Evolutionary conservation across 805 yeast species (phyloP).

Genomic region (Starmerella floris): DNA sequence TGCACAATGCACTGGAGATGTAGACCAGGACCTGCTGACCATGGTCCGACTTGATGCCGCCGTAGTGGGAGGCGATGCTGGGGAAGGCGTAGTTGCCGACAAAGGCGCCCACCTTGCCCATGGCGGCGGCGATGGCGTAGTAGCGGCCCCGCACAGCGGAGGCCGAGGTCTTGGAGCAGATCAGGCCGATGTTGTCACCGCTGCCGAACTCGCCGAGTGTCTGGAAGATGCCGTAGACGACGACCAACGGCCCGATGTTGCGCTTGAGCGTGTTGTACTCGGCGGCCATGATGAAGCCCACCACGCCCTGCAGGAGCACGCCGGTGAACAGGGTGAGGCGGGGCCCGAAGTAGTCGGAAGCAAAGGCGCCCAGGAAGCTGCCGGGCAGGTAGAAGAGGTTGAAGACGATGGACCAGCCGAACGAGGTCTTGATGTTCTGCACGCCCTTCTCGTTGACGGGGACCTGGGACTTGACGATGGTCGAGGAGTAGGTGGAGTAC

Average conservation of each 20-base stretch:
- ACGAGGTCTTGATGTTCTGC: slow-evolving; percentile 48
- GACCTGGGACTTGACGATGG: slow-evolving; percentile 49
- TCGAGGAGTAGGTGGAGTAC: slow-evolving; percentile 70
- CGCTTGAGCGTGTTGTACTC: slow-evolving; percentile 41
- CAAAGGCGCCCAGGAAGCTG: slow-evolving; percentile 68
- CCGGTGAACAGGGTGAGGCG: slow-evolving; percentile 63
- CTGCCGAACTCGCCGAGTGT: slow-evolving; percentile 89
- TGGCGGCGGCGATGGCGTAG: slow-evolving; percentile 82
- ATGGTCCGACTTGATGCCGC: slow-evolving; percentile 33
- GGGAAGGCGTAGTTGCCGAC: slow-evolving; percentile 86
- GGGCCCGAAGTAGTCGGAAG: slow-evolving; percentile 87
- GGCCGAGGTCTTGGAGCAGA: slow-evolving; percentile 76
- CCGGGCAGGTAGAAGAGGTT: slow-evolving; percentile 87
- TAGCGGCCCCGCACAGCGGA: slow-evolving; percentile 83
- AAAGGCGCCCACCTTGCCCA: slow-evolving; percentile 87
- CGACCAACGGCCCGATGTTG: slow-evolving; percentile 66
- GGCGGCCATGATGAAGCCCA: slow-evolving; percentile 79
- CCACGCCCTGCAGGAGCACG: slow-evolving; percentile 53
- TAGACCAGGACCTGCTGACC: slow-evolving; percentile 72
- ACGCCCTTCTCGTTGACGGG: slow-evolving; percentile 31
- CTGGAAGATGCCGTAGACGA: slow-evolving; percentile 75
- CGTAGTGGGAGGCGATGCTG: slow-evolving; percentile 49
- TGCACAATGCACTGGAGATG: slow-evolving; percentile 63
- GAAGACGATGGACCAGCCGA: slow-evolving; percentile 87
- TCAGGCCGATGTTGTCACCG: slow-evolving; percentile 80